Percentiles rank a stretch among this genome's conserved stretches.
Conservation (phyloP, 139 green algal genomes). For the Coelastrella sp. region DNA sequence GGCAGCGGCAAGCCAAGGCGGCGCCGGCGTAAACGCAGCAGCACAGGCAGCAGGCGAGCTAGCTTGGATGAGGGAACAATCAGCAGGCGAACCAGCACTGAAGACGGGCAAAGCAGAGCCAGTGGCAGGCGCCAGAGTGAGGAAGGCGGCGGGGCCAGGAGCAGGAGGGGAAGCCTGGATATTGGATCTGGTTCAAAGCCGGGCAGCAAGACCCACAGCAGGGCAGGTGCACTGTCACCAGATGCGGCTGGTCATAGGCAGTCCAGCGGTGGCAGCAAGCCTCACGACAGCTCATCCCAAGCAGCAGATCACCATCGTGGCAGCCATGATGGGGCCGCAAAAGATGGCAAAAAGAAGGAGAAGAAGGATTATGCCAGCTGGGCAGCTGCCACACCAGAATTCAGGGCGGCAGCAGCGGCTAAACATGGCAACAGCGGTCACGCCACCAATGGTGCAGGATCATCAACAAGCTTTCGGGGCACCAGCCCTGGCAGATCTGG, state of each 20-base stretch:
- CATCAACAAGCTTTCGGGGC: not conserved
- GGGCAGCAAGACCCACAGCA: not conserved
- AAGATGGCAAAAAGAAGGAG: constrained; percentile 41
- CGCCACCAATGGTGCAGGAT: not conserved
- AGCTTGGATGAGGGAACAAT: constrained; percentile 3
- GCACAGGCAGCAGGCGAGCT: constrained; percentile 22
- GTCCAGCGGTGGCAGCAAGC: not conserved
- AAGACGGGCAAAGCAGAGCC: not conserved
- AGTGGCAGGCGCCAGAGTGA: not conserved
- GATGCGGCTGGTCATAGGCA: not conserved
- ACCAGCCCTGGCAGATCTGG: constrained; percentile 8
- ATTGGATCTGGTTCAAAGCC: not conserved
- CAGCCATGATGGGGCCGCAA: constrained; percentile 4
- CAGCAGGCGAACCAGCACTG: constrained; percentile 8
- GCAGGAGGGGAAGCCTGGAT: not conserved
- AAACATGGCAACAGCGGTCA: constrained; percentile 18
- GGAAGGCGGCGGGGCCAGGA: not conserved
- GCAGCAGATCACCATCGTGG: not conserved
- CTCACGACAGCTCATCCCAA: not conserved
- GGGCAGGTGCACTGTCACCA: not conserved
- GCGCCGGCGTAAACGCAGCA: constrained; percentile 14
- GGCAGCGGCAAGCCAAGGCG: not conserved
- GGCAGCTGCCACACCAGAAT: constrained; percentile 63
- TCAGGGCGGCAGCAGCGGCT: constrained; percentile 49
- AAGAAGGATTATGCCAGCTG: constrained; percentile 68